phyloP scores from a whole-genome alignment of 225 moss, liverwort and hornwort genomes.

The Anthoceros angustus region DNA sequence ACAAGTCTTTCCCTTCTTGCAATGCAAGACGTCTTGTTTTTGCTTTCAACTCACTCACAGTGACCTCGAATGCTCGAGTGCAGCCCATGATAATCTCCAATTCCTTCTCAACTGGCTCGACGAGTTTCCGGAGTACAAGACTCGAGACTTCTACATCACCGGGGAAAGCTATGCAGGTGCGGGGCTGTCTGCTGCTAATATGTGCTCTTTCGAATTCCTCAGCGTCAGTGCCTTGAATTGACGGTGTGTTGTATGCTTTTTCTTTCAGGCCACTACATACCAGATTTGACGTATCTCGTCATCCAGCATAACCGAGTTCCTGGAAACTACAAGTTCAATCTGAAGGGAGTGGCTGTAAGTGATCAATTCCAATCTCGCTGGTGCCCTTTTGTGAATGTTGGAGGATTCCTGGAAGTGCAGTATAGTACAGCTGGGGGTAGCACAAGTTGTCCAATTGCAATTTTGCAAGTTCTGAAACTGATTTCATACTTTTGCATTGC shows the following conservation, averaged over 20 bases:
- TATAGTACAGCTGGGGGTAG: too few species aligned
- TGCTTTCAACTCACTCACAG: too few species aligned
- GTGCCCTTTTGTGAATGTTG: background rate
- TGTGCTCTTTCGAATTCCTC: background rate
- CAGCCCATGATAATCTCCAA: slow-evolving; percentile 15
- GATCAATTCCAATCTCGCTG: background rate
- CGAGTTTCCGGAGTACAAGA: slow-evolving; percentile 30
- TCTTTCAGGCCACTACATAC: slow-evolving; percentile 28
- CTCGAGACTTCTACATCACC: slow-evolving; percentile 27
- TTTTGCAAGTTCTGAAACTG: too few species aligned
- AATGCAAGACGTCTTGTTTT: too few species aligned
- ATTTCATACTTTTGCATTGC: background rate
- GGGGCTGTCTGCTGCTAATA: background rate
- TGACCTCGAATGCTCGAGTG: too few species aligned
- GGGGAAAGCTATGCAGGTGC: slow-evolving; percentile 44
- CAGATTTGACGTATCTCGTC: slow-evolving; percentile 20
- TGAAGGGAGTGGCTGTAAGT: slow-evolving; percentile 10
- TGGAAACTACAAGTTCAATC: slow-evolving; percentile 10
- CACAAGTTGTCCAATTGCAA: too few species aligned
- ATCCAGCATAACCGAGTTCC: slow-evolving; percentile 19
- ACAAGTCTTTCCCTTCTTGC: too few species aligned
- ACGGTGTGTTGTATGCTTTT: too few species aligned
- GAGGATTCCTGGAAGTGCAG: too few species aligned
- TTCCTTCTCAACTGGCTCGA: slow-evolving; percentile 28
- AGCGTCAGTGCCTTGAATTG: background rate